Evolutionary conservation across 768 basidiomycete genomes (phyloP), one percentile per base, ranked within the genome.

Genomic region (Filobasidium floriforme): DNA sequence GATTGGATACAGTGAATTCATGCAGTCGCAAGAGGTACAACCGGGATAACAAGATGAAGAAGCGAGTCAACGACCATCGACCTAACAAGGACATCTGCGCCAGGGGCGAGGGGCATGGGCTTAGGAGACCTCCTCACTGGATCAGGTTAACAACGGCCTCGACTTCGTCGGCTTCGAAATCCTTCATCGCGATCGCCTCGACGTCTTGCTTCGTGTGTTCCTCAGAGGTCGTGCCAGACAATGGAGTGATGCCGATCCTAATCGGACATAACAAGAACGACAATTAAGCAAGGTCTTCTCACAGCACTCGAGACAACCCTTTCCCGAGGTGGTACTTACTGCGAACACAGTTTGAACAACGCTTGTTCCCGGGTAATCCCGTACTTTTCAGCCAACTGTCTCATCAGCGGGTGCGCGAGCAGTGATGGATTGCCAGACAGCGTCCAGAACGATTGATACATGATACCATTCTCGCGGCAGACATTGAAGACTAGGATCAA

Each of bases 391-490:
- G 85, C 83, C 15, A 87, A 78, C 3, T 78, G 69, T 19, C 76
- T 69, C 5, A 87, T 72, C 1, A 79, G 73, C 0, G 82, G 83
- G 72, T 86, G 82, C 3, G 74, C 62, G 5, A 90, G 79, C 10
- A 90, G 79, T 18, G 73, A 80, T 4, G 89, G 87, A 1, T 89
- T 88, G n/a, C 89, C 88, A 0, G 87, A 83, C 26, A 92, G 79
- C 26, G 90, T 91, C 90, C 90, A 91, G 77, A 92, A 89, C 71
- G 69, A 90, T 88, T 91, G 89, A 71, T 90, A 91, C 73, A 85
- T 83, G 10, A 88, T 86, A 12, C 78, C 84, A 60, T 86, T 80
- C 62, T 82, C 78, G 70, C 79, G 82, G 74, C 90, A 92, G 69
- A 87, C 87, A 43, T 79, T 78, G 69, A 85, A 81, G 4, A 90